Percentiles rank a stretch among this genome's conserved stretches.
Evolutionary conservation across 768 basidiomycete genomes (phyloP).

Genomic region (Termitomyces eurrhizus): DNA sequence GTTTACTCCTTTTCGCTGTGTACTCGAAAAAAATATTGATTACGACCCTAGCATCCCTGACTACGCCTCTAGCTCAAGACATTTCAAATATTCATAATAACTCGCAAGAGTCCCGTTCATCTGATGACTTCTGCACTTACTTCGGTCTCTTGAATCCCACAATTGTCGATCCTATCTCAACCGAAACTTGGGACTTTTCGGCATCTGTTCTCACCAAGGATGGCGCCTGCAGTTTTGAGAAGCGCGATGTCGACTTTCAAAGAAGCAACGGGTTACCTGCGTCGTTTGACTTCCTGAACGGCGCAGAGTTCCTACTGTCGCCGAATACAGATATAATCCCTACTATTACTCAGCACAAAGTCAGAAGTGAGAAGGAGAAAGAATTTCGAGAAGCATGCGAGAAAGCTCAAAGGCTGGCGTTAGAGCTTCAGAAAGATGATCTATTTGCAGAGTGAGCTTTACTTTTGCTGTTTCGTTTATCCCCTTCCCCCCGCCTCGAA

Average conservation of each 20-base stretch:
- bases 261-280: not conserved
- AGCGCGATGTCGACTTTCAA: not conserved
- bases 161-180: not conserved
- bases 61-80: not conserved
- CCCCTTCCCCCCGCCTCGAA: no score
- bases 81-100: not conserved
- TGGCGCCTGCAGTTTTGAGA: not conserved
- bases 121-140: not conserved
- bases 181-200: not conserved
- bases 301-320: not conserved
- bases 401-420: conserved; percentile 27
- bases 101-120: not conserved
- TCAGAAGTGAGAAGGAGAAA: conserved; percentile 26
- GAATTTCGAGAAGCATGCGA: conserved; percentile 30
- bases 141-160: not conserved
- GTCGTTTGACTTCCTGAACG: not conserved
- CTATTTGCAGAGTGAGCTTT: conserved; percentile 17
- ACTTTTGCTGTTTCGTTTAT: no score
- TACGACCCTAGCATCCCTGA: not conserved
- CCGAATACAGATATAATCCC: no score
- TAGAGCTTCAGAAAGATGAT: conserved; percentile 15
- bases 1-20: no score
- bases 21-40: no score
- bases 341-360: no score
- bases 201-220: not conserved